phyloP scores from a whole-genome alignment of 2,329 filamentous ascomycete genomes.

The Exophiala alcalophila region DNA sequence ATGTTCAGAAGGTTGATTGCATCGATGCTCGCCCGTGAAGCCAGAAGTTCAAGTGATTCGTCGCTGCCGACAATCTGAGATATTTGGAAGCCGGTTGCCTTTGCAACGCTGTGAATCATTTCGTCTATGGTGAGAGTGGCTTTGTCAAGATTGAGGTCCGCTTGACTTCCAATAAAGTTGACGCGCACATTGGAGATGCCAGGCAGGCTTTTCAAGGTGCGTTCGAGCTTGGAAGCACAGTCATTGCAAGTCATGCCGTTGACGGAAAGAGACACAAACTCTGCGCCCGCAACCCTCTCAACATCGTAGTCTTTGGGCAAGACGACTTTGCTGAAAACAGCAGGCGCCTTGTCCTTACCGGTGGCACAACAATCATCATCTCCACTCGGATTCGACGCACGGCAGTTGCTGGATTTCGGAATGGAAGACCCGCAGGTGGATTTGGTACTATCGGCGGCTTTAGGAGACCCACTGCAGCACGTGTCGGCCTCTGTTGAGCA shows the following conservation, averaged over 20 bases:
- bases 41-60: constrained; percentile 12
- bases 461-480: too few relatives aligned
- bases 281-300: constrained; percentile 17
- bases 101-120: constrained; percentile 22
- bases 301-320: constrained; percentile 8
- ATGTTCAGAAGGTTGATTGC: constrained; percentile 13
- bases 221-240: constrained; percentile 28
- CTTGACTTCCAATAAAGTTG: constrained; percentile 26
- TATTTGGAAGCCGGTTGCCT: constrained; percentile 27
- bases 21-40: constrained; percentile 6
- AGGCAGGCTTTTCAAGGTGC: constrained; percentile 17
- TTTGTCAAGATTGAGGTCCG: constrained; percentile 40
- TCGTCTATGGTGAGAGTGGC: constrained; percentile 36
- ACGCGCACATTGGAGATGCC: constrained; percentile 25
- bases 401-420: too few relatives aligned
- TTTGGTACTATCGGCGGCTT: too few relatives aligned
- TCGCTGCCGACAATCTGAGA: constrained; percentile 24
- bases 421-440: too few relatives aligned
- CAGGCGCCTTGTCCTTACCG: too few relatives aligned
- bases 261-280: constrained; percentile 20
- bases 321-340: too few relatives aligned
- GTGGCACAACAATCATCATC: too few relatives aligned
- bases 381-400: too few relatives aligned
- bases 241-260: constrained; percentile 28
- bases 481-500: too few relatives aligned